phyloP scores from a whole-genome alignment of 129 eudicot genomes.

The Lonicera japonica region DNA sequence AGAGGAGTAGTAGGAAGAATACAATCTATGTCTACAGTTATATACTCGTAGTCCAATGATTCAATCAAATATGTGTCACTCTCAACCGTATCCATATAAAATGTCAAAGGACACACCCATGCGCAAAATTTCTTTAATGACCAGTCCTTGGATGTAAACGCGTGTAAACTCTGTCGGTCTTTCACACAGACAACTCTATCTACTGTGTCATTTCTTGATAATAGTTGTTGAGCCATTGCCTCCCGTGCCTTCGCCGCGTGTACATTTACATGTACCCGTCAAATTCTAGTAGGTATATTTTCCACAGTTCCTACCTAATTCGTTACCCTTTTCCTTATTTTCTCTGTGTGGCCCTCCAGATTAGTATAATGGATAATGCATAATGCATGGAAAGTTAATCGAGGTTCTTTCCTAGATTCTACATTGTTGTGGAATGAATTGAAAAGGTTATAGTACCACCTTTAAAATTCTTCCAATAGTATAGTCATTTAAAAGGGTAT shows the following conservation, averaged over 20 bases:
- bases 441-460: background rate
- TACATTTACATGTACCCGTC: background rate
- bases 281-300: background rate
- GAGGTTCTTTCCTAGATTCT: constrained; percentile 12
- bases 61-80: constrained; percentile 4
- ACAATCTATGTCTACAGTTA: constrained; percentile 9
- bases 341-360: constrained; percentile 16
- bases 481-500: background rate
- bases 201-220: background rate
- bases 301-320: constrained; percentile 21
- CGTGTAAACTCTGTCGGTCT: constrained; percentile 17
- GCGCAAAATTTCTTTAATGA: constrained; percentile 5
- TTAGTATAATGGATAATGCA: constrained; percentile 17
- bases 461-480: background rate
- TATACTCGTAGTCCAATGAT: constrained; percentile 16
- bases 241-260: background rate
- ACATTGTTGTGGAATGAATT: constrained; percentile 15
- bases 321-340: constrained; percentile 8
- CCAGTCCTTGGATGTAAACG: constrained; percentile 29
- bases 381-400: constrained; percentile 21
- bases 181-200: constrained; percentile 13
- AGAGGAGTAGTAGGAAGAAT: constrained; percentile 18
- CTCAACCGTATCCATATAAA: constrained; percentile 2
- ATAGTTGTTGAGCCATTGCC: constrained; percentile 9
- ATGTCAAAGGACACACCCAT: constrained; percentile 16